A percentile compares a stretch with the other conserved stretches of the same genome.
Evolutionary conservation across 441 rosid species (phyloP).

Genomic region (Lepidium campestre): DNA sequence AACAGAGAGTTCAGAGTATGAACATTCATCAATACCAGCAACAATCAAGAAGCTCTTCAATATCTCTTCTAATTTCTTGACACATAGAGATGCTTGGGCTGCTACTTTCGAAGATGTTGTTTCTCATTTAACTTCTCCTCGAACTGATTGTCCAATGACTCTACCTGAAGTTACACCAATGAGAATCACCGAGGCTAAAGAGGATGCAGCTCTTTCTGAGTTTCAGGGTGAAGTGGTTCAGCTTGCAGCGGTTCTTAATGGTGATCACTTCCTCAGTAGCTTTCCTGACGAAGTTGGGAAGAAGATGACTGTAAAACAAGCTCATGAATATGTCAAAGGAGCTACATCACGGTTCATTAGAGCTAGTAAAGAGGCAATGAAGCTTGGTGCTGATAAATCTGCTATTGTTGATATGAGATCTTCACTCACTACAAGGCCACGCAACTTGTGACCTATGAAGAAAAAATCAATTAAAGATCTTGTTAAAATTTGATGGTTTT

Average conservation of each 20-base stretch:
- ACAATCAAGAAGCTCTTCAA: slow-evolving; percentile 88
- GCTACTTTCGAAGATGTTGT: slow-evolving; percentile 82
- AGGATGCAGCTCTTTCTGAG: slow-evolving; percentile 53
- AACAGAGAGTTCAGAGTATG: slow-evolving; percentile 64
- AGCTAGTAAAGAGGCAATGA: slow-evolving; percentile 88
- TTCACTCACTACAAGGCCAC: slow-evolving; percentile 56
- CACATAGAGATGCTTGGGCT: slow-evolving; percentile 97
- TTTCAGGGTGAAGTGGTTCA: slow-evolving; percentile 88
- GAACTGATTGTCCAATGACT: slow-evolving; percentile 87
- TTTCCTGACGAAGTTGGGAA: slow-evolving; percentile 65
- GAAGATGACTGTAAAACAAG: slow-evolving; percentile 79
- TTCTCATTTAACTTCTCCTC: slow-evolving; percentile 54
- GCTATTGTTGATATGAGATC: slow-evolving; percentile 93
- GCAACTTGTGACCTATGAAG: slow-evolving; percentile 9
- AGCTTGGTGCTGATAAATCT: slow-evolving; percentile 71
- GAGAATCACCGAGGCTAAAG: slow-evolving; percentile 66
- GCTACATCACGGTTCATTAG: slow-evolving; percentile 68
- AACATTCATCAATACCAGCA: slow-evolving; percentile 92
- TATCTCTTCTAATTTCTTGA: slow-evolving; percentile 74
- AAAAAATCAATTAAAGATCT: background rate
- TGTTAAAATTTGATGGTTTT: background rate
- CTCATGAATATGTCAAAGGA: slow-evolving; percentile 63
- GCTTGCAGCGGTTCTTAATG: slow-evolving; percentile 83
- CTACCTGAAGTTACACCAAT: slow-evolving; percentile 63
- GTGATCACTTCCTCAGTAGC: slow-evolving; percentile 81